Base-by-base conservation (phyloP, 805 yeast genomes). In the Candida stauntonica region DNA sequence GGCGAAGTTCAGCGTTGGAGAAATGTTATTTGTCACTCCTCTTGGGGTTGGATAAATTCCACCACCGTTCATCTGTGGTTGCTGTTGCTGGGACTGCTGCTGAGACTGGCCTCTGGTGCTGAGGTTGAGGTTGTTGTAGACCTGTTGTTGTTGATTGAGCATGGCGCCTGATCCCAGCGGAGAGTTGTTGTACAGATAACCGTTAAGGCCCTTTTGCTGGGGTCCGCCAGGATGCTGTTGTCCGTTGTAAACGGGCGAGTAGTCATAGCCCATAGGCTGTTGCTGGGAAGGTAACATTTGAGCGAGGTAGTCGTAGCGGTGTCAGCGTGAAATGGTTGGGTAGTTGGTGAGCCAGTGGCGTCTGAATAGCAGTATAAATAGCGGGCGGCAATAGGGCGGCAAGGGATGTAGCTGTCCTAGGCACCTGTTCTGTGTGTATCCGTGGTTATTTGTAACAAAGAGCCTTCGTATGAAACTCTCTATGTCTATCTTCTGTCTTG, bases 1-100 rank as follows among this genome's bases (percentile, higher is more conserved):
- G 13, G 52, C 42, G 43, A 55, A 54, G 39, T 47, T 54, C 38
- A 53, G 19, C 15, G 42, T 34, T 34, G 58, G 60, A 1, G 58
- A 50, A 13, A 41, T 16, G 23, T 24, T 16, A 20, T 24, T 38
- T 12, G 40, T 28, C 20, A 24, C 41, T 17, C 55, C 41, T 17
- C 55, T 44, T 39, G 55, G 54, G 2, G 52, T 46, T 15, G 52
- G 54, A 28, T 46, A 50, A 14, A 29, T 31, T 4, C 41, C 41
- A 7, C n/a, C 33, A 21, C 30, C 20, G 26, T 18, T 30, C 24
- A 38, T 36, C 39, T 20, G 30, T 14, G n/a, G n/a, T n/a, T n/a
- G n/a, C n/a, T n/a, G n/a, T n/a, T n/a, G n/a, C n/a, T n/a, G n/a
- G n/a, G n/a, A n/a, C n/a, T n/a, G n/a, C n/a, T n/a, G n/a, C n/a